These are phyloP conservation scores for Nannochloropsis salina DNA, from an alignment of 108 stramenopile genomes.

Conservation along the genomic window DNA sequence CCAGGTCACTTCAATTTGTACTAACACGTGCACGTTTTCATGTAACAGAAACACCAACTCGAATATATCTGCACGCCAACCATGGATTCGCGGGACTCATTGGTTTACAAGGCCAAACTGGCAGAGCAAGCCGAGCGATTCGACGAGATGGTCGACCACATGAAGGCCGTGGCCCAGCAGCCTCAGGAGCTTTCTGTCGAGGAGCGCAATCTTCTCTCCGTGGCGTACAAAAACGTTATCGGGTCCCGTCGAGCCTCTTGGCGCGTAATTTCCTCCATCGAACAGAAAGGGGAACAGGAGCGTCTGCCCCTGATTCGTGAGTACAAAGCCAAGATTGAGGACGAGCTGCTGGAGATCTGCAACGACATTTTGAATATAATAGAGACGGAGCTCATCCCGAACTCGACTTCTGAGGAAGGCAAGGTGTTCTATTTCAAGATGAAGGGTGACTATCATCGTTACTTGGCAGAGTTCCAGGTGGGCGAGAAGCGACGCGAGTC, in stretches of 20 bases:
- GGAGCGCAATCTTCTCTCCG: conserved; percentile 97
- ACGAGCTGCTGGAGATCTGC: conserved; percentile 95
- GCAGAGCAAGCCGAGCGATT: conserved; percentile 94
- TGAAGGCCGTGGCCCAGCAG: conserved; percentile 96
- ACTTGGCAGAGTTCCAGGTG: conserved; percentile 87
- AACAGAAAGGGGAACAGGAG: conserved; percentile 85
- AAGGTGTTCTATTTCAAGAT: conserved; percentile 99
- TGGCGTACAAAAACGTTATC: conserved; percentile 87
- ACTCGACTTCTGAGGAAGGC: conserved; percentile 92
- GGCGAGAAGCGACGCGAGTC: conserved; percentile 58
- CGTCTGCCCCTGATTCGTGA: conserved; percentile 89
- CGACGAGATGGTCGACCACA: conserved; percentile 68
- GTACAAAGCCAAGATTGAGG: conserved; percentile 86
- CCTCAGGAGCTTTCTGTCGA: conserved; percentile 97
- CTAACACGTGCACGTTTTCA: too few relatives aligned
- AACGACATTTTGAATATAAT: conserved; percentile 95
- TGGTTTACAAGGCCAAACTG: conserved; percentile 98
- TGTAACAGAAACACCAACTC: too few relatives aligned
- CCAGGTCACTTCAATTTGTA: too few relatives aligned
- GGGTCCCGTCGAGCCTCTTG: conserved; percentile 98
- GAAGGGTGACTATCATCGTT: conserved; percentile 99
- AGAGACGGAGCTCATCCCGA: conserved; percentile 93
- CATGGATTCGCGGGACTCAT: conserved; percentile 32
- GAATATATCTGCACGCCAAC: too few relatives aligned
- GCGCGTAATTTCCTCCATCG: conserved; percentile 98